Conservation (phyloP, 768 basidiomycete species). For the Rhodosporidiobolus odoratus region DNA sequence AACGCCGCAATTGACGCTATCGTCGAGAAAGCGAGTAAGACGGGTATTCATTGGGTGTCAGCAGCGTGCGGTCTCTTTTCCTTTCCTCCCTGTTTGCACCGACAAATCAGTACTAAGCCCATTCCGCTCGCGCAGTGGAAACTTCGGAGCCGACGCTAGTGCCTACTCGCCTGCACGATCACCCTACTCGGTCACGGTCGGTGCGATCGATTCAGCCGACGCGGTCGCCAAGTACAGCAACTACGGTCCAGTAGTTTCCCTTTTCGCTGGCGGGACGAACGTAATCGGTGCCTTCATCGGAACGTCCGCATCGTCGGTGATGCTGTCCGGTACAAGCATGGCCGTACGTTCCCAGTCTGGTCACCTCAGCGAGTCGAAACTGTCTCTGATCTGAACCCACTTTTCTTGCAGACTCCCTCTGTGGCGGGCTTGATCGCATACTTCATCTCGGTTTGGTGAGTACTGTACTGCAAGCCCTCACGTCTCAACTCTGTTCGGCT, state of each 20-base stretch:
- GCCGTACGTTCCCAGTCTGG: neutral
- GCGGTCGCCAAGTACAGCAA: conserved; percentile 19
- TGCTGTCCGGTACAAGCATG: conserved; percentile 11
- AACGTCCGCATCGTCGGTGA: conserved; percentile 14
- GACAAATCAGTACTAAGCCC: neutral
- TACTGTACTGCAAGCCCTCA: neutral
- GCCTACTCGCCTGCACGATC: conserved; percentile 2
- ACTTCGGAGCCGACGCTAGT: neutral
- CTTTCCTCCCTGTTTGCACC: neutral
- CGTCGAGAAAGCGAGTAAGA: conserved; percentile 15
- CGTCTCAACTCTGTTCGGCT: neutral
- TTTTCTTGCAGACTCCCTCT: neutral
- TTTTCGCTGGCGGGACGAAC: conserved; percentile 20
- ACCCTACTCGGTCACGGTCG: conserved; percentile 18
- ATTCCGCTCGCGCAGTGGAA: neutral
- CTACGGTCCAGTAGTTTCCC: conserved; percentile 8
- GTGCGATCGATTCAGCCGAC: conserved; percentile 12
- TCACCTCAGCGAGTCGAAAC: too few species aligned
- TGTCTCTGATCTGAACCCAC: too few species aligned
- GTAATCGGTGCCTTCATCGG: conserved; percentile 21
- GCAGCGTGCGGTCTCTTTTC: conserved; percentile 6
- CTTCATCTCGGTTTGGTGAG: conserved; percentile 24
- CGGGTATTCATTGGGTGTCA: conserved; percentile 12
- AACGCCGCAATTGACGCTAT: conserved; percentile 16
- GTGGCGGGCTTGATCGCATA: conserved; percentile 15